These are phyloP conservation scores for Glycine soja DNA, from an alignment of 306 rosid genomes.

Conservation along the genomic window DNA sequence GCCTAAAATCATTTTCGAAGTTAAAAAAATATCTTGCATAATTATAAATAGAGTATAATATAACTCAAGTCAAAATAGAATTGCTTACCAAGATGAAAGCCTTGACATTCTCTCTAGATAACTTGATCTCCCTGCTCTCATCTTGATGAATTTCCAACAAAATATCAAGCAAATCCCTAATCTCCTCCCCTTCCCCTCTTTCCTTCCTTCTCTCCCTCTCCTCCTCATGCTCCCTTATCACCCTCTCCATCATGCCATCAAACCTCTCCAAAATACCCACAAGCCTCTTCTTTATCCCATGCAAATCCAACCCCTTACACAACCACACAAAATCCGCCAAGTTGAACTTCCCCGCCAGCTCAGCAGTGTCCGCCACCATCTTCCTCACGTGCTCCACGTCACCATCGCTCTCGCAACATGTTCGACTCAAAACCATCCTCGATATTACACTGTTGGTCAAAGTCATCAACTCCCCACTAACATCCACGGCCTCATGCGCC, in stretches of 20 bases:
- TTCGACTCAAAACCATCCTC: slow-evolving; percentile 56
- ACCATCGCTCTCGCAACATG: slow-evolving; percentile 45
- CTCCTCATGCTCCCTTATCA: slow-evolving; percentile 56
- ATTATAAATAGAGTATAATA: neutral
- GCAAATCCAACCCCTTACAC: slow-evolving; percentile 61
- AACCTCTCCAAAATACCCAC: slow-evolving; percentile 51
- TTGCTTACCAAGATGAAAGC: slow-evolving; percentile 67
- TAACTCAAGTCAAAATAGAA: no score
- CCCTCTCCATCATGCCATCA: slow-evolving; percentile 64
- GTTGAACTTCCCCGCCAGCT: slow-evolving; percentile 58
- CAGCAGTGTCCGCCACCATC: slow-evolving; percentile 54
- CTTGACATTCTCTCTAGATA: slow-evolving; percentile 64
- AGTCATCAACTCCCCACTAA: slow-evolving; percentile 55
- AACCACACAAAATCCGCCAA: slow-evolving; percentile 65
- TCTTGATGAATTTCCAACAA: slow-evolving; percentile 59
- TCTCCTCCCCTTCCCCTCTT: slow-evolving; percentile 19
- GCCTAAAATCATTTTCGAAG: no score
- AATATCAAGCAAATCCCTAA: slow-evolving; percentile 63
- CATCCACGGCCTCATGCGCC: slow-evolving; percentile 46
- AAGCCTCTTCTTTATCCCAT: slow-evolving; percentile 54
- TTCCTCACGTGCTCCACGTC: slow-evolving; percentile 55
- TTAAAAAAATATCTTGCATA: no score
- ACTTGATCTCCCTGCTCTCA: slow-evolving; percentile 52
- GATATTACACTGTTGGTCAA: slow-evolving; percentile 54
- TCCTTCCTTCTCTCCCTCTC: slow-evolving; percentile 41